These are phyloP conservation scores for Suillus luteus DNA, from an alignment of 768 basidiomycete genomes.

Conservation along the genomic window DNA sequence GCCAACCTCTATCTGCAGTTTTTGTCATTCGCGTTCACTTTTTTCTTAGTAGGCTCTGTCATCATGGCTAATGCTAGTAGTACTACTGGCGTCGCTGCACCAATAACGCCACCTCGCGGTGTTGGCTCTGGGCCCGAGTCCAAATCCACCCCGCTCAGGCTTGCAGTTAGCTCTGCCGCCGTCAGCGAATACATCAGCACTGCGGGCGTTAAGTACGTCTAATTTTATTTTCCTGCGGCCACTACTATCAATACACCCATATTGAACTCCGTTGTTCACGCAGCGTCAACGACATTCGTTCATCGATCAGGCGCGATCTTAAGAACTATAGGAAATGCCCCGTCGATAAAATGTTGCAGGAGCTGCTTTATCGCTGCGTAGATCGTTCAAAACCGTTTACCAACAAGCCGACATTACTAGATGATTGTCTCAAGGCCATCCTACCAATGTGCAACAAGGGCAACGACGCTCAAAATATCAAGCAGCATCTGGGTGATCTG, in stretches of 20 bases:
- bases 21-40: not conserved
- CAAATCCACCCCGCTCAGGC: conserved; percentile 3
- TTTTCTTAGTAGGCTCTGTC: not conserved
- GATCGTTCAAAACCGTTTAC: not conserved
- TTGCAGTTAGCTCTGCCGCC: not conserved
- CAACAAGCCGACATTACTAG: conserved; percentile 4
- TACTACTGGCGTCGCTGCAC: not conserved
- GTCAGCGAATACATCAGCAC: conserved; percentile 1
- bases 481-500: not conserved
- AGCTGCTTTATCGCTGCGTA: conserved; percentile 2
- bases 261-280: not conserved
- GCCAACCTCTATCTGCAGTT: not conserved
- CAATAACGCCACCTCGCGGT: not conserved
- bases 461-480: not conserved
- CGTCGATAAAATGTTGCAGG: not conserved
- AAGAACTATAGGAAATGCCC: not conserved
- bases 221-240: not conserved
- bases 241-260: too few relatives aligned
- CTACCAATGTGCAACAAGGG: not conserved
- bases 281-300: not conserved
- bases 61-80: not conserved
- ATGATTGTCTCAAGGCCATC: not conserved
- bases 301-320: conserved; percentile 1
- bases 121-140: not conserved
- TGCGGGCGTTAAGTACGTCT: not conserved